Base-by-base conservation (phyloP, 2,329 filamentous ascomycete genomes). In the Alternaria incomplexa region DNA sequence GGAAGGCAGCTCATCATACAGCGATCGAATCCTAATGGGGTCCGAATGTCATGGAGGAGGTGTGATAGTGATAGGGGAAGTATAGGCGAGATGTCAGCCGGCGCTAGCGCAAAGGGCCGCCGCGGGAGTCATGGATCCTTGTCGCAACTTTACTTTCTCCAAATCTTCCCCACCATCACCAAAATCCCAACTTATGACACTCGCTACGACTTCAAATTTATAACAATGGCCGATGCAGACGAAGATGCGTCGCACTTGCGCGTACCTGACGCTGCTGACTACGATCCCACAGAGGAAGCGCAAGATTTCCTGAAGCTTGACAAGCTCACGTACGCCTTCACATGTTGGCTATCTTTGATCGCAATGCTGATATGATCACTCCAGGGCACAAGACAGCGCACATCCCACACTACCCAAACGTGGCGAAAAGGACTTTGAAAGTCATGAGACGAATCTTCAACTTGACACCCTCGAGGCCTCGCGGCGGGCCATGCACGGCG, bases 401-500 rank as follows among this genome's bases (percentile, higher is more conserved):
- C 62, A 65, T n/a, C 72, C 82, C 83, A 88, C 89, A 71, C 86
- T 94, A 11, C 93, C 97, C 36, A 93, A 95, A 69, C 93, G 93
- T 67, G 96, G 96, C 64, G 93, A 97, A 79, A 99, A 99, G 80
- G 96, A 99, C 82, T 99, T 97, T 79, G 96, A 98, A 81, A 90
- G 92, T 26, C 93, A 98, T 81, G 92, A 92, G 51, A 98, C 96
- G 3, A 87, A 88, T 30, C 88, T 92, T 30, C 96, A 99, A 80
- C 89, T 90, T 68, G 86, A 87, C 60, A 88, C 90, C 9, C 89
- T 99, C 55, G 91, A 93, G 74, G 88, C 91, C 50, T 97, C 93
- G 65, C 89, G 95, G 58, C 85, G 87, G 70, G 95, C 94, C 20
- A 96, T 99, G 91, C 92, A 97, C 80, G 90, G 93, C 71, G 94